phyloP scores from a whole-genome alignment of 106 monocot species.

The Cymbidium sinense region DNA sequence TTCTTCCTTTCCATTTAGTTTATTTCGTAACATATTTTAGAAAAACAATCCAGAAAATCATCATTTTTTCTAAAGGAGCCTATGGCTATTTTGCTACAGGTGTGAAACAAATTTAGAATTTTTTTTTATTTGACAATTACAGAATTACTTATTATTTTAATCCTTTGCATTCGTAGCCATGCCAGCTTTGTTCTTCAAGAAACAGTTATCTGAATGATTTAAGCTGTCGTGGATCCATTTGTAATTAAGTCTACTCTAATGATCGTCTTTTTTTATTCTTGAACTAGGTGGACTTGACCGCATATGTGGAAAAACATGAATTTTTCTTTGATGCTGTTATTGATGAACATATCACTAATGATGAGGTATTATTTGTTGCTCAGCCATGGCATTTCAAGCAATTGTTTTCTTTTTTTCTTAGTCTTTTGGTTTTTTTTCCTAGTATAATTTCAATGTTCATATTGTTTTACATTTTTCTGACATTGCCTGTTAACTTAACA shows the following conservation, averaged over 20 bases:
- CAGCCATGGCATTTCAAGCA: neutral
- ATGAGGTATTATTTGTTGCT: conserved; percentile 54
- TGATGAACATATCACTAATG: conserved; percentile 69
- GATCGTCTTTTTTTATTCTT: neutral
- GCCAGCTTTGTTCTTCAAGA: neutral
- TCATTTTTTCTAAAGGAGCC: neutral
- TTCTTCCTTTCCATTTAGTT: neutral
- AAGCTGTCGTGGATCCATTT: conserved; percentile 3
- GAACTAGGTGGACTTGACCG: conserved; percentile 75
- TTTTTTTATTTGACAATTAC: neutral
- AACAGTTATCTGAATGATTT: neutral
- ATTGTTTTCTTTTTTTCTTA: neutral
- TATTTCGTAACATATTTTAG: neutral
- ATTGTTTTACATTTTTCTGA: neutral
- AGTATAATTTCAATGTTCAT: neutral
- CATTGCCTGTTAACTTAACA: neutral
- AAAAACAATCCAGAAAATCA: neutral
- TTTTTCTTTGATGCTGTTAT: conserved; percentile 85
- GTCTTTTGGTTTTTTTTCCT: neutral
- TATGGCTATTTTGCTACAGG: neutral
- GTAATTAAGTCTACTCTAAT: neutral
- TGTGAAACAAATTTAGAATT: neutral
- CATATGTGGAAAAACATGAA: conserved; percentile 88
- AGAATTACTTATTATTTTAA: neutral
- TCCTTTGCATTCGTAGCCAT: neutral